Conservation (phyloP, 2,329 filamentous ascomycete genomes). For the Ophiocordyceps australis region DNA sequence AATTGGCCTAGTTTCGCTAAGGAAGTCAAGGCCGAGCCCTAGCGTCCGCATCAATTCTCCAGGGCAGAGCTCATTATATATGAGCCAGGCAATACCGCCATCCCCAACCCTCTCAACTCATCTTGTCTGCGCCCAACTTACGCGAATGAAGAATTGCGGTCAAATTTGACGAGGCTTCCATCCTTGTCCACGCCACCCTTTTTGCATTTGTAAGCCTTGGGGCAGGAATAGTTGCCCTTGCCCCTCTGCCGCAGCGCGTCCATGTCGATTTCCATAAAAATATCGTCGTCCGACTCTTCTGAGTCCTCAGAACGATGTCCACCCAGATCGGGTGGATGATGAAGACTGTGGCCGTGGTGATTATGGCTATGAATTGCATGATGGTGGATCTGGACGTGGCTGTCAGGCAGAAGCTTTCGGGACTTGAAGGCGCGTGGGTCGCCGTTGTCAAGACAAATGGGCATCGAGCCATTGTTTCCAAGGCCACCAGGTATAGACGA, state of each 20-base stretch:
- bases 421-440: constrained; percentile 6
- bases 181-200: constrained; percentile 21
- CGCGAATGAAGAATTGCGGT: constrained; percentile 22
- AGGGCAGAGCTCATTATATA: too few species aligned
- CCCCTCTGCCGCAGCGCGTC: constrained; percentile 19
- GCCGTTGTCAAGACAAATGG: constrained; percentile 6
- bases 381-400: constrained; percentile 1
- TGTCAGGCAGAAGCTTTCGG: constrained; percentile 8
- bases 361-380: too few species aligned
- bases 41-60: too few species aligned
- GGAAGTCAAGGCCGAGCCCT: too few species aligned
- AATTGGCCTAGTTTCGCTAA: too few species aligned
- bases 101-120: too few species aligned
- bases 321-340: constrained; percentile 4
- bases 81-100: too few species aligned
- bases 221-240: constrained; percentile 19
- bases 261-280: constrained; percentile 18
- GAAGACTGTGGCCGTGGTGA: too few species aligned
- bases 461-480: constrained; percentile 3
- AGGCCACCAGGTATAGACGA: constrained; percentile 2
- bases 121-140: too few species aligned
- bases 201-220: constrained; percentile 14
- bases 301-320: constrained; percentile 9
- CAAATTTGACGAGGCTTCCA: constrained; percentile 18
- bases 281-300: constrained; percentile 16